A percentile compares a stretch with the other conserved stretches of the same genome.
Evolutionary conservation across 495 filamentous ascomycete species (phyloP).

Genomic region (Penicillium diatomitis): DNA sequence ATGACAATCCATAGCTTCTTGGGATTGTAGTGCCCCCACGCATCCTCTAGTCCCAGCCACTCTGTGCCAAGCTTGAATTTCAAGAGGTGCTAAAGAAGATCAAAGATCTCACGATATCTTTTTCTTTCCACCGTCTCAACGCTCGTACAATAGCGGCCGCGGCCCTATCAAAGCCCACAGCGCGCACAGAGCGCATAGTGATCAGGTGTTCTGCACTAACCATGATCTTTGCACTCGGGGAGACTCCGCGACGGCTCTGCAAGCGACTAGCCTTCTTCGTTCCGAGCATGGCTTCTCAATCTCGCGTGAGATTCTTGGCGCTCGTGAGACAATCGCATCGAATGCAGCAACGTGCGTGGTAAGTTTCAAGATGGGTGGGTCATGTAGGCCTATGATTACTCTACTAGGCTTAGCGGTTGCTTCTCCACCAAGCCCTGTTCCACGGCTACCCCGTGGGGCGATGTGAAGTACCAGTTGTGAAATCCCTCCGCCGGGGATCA

Average conservation of each 20-base stretch:
- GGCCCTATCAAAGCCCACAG: not conserved
- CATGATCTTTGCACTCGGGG: constrained; percentile 4
- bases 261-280: constrained; percentile 1
- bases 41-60: too few species aligned
- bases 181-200: not conserved
- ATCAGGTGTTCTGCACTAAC: not conserved
- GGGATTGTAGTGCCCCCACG: constrained; percentile 1
- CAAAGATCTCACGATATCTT: too few species aligned
- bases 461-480: not conserved
- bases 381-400: too few species aligned
- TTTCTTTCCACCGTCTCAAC: too few species aligned
- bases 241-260: constrained; percentile 10
- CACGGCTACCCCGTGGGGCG: constrained; percentile 6
- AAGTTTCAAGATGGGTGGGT: too few species aligned
- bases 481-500: constrained; percentile 4
- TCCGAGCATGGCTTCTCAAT: constrained; percentile 1
- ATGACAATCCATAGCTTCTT: constrained; percentile 9
- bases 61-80: too few species aligned
- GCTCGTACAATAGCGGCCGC: too few species aligned
- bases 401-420: not conserved
- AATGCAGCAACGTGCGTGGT: not conserved
- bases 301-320: not conserved
- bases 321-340: not conserved
- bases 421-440: not conserved
- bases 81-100: too few species aligned